phyloP scores from a whole-genome alignment of 2,329 filamentous ascomycete species.

The Penicillium sp. region DNA sequence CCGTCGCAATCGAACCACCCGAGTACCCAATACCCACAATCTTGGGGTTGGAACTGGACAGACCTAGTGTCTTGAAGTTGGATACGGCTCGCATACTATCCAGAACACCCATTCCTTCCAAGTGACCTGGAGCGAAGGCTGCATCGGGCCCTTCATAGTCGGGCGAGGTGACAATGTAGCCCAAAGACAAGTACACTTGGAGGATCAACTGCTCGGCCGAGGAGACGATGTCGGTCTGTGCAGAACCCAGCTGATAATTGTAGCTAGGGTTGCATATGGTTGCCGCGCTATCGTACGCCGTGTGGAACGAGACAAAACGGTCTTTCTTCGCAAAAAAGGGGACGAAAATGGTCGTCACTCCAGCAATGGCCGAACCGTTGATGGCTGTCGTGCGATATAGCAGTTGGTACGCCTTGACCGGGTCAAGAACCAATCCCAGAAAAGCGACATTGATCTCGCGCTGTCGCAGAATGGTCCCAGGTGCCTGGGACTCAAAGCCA shows the following conservation, averaged over 20 bases:
- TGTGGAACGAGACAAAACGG: constrained; percentile 47
- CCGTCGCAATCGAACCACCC: constrained; percentile 55
- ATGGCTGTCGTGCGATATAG: constrained; percentile 47
- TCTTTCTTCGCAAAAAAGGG: constrained; percentile 29
- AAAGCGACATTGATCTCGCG: constrained; percentile 23
- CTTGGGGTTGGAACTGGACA: constrained; percentile 20
- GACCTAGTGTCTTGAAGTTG: constrained; percentile 27
- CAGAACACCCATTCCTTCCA: constrained; percentile 49
- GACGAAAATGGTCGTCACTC: constrained; percentile 45
- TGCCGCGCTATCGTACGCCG: constrained; percentile 35
- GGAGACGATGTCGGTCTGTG: constrained; percentile 35
- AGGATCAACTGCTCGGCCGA: constrained; percentile 37
- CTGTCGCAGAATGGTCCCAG: constrained; percentile 28
- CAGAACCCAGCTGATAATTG: constrained; percentile 35
- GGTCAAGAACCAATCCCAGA: constrained; percentile 25
- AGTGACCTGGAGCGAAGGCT: constrained; percentile 45
- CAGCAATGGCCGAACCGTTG: constrained; percentile 39
- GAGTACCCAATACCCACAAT: constrained; percentile 57
- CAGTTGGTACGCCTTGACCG: constrained; percentile 37
- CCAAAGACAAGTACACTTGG: constrained; percentile 41
- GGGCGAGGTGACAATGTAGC: constrained; percentile 52
- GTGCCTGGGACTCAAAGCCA: constrained; percentile 23
- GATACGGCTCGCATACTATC: constrained; percentile 47
- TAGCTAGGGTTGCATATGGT: constrained; percentile 32
- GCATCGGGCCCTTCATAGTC: constrained; percentile 53